These are phyloP conservation scores for Trifolium dubium DNA, from an alignment of 306 rosid species.

Conservation along the genomic window DNA sequence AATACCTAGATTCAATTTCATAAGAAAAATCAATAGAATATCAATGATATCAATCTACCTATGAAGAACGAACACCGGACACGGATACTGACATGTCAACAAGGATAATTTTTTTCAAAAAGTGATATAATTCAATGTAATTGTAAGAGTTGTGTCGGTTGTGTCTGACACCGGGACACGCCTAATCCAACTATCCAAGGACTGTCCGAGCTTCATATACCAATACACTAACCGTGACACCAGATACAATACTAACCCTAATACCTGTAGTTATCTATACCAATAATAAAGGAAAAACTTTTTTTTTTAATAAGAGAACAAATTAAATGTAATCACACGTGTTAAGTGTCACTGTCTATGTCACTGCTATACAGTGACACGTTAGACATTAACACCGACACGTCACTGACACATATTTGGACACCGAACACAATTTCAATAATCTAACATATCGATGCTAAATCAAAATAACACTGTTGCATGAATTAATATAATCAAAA, in stretches of 20 bases:
- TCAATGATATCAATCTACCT: neutral
- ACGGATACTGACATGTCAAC: too few species aligned
- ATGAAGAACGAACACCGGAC: too few species aligned
- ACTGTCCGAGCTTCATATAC: too few species aligned
- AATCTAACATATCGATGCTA: neutral
- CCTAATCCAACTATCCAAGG: too few species aligned
- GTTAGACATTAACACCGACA: neutral
- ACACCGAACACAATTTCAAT: neutral
- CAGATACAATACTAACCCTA: neutral
- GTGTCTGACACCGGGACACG: too few species aligned
- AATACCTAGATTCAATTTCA: conserved; percentile 1
- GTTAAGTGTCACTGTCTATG: too few species aligned
- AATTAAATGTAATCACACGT: neutral
- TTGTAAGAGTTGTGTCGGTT: too few species aligned
- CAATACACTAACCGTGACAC: neutral
- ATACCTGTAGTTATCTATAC: neutral
- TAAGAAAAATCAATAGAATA: neutral
- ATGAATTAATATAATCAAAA: neutral
- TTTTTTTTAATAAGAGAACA: neutral
- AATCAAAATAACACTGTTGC: neutral
- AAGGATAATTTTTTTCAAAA: too few species aligned
- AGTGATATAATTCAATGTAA: too few species aligned
- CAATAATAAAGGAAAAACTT: too few species aligned
- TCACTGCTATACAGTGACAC: neutral
- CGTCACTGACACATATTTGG: neutral